phyloP scores from a whole-genome alignment of 2,329 filamentous ascomycete genomes.

The Fusarium sterilihyphosum region DNA sequence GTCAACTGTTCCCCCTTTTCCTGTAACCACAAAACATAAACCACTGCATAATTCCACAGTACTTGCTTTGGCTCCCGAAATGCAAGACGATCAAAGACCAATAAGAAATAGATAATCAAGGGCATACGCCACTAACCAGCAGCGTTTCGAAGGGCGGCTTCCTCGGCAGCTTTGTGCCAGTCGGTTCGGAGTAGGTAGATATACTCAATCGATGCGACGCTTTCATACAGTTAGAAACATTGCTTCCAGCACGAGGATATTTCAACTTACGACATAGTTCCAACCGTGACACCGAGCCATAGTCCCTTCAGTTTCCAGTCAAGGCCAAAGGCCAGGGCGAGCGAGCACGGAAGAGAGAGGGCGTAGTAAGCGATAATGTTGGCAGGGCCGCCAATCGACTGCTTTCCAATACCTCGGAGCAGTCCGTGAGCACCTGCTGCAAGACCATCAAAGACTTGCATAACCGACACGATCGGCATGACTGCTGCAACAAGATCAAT shows the following conservation, averaged over 20 bases:
- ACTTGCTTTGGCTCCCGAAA: background rate
- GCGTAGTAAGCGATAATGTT: conserved; percentile 89
- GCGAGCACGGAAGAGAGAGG: conserved; percentile 84
- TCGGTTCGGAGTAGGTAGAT: conserved; percentile 61
- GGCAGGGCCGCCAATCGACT: conserved; percentile 89
- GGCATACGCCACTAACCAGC: conserved; percentile 46
- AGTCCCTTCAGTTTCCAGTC: conserved; percentile 82
- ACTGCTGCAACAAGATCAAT: conserved; percentile 73
- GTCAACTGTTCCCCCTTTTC: background rate
- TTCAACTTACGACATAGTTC: conserved; percentile 67
- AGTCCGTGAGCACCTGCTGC: conserved; percentile 84
- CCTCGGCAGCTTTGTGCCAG: conserved; percentile 63
- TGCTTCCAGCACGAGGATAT: background rate
- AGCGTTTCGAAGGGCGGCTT: conserved; percentile 63
- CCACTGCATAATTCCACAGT: background rate
- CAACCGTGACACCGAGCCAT: conserved; percentile 82
- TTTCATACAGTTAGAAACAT: conserved; percentile 41
- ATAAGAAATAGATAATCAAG: background rate
- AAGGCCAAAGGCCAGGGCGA: conserved; percentile 80
- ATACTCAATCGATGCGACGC: conserved; percentile 64
- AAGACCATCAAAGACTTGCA: conserved; percentile 89
- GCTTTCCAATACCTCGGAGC: conserved; percentile 85
- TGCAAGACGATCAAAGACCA: background rate
- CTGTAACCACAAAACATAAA: background rate
- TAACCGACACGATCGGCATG: conserved; percentile 83